Conservation (phyloP, 495 filamentous ascomycete species). For the Pseudoneurospora amorphoporcata region DNA sequence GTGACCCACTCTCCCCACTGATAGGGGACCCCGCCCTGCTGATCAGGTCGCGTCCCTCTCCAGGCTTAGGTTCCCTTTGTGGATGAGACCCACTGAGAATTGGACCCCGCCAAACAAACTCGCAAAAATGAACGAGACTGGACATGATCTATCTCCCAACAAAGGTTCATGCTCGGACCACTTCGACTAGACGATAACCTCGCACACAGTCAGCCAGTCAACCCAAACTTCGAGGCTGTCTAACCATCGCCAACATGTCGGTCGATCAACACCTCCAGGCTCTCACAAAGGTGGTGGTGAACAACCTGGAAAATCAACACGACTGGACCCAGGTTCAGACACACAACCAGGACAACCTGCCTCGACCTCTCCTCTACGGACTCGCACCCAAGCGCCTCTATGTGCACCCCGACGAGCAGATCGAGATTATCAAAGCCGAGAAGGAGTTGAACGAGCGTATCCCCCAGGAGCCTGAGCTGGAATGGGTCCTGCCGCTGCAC, state of each 20-base stretch:
- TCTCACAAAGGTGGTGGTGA: slow-evolving; percentile 57
- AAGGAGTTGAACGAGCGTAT: slow-evolving; percentile 26
- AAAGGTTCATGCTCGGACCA: neutral
- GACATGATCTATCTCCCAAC: neutral
- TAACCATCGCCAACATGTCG: slow-evolving; percentile 12
- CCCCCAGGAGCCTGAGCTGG: slow-evolving; percentile 46
- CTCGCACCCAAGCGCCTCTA: slow-evolving; percentile 82
- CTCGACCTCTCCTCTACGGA: slow-evolving; percentile 66
- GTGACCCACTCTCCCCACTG: neutral
- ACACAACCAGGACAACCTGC: slow-evolving; percentile 42
- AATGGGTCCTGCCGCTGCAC: slow-evolving; percentile 83
- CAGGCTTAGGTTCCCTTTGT: neutral
- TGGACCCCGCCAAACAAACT: neutral
- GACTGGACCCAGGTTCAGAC: slow-evolving; percentile 64
- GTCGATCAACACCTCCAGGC: slow-evolving; percentile 15
- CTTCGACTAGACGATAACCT: neutral
- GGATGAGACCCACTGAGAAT: neutral
- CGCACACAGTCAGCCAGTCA: neutral
- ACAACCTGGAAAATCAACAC: slow-evolving; percentile 81
- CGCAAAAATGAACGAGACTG: neutral
- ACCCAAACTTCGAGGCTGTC: neutral
- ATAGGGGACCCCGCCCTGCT: neutral
- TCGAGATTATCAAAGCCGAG: slow-evolving; percentile 57
- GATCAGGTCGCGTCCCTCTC: neutral
- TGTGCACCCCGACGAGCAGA: slow-evolving; percentile 86